Percentiles rank a stretch among this genome's conserved stretches.
phyloP scores from a whole-genome alignment of 2,329 filamentous ascomycete genomes.

The Monosporascus sp. region DNA sequence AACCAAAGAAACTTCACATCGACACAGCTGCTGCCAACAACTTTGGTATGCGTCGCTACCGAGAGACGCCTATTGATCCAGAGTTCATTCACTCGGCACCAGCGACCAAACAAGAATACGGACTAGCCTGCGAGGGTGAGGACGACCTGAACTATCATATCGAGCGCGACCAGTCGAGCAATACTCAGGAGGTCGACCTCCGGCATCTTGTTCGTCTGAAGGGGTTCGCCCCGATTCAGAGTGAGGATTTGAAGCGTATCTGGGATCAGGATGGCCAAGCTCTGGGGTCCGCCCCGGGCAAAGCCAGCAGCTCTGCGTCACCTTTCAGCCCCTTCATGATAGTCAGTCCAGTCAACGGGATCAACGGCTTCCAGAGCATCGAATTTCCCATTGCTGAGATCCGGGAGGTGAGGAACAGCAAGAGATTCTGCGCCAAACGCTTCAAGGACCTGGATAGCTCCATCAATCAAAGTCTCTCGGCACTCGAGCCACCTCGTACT shows the following conservation, averaged over 20 bases:
- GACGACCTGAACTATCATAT: not conserved
- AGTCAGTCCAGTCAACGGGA: not conserved
- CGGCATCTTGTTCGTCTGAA: too few species aligned
- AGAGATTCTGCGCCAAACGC: slow-evolving; percentile 9
- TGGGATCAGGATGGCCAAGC: not conserved
- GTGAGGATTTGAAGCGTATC: not conserved
- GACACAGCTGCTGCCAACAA: slow-evolving; percentile 10
- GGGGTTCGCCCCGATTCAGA: not conserved
- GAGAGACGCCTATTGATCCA: slow-evolving; percentile 15
- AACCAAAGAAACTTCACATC: slow-evolving; percentile 8
- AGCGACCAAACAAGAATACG: slow-evolving; percentile 19
- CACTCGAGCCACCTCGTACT: slow-evolving; percentile 15
- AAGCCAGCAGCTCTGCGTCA: not conserved
- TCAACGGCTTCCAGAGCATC: not conserved
- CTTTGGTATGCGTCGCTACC: slow-evolving; percentile 10
- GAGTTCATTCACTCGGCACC: slow-evolving; percentile 24
- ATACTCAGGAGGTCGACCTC: too few species aligned
- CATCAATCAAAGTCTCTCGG: slow-evolving; percentile 8
- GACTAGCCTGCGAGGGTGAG: slow-evolving; percentile 3
- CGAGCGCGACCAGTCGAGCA: not conserved
- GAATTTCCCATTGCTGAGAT: slow-evolving; percentile 18
- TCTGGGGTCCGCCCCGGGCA: not conserved
- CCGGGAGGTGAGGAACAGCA: slow-evolving; percentile 10
- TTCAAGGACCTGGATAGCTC: slow-evolving; percentile 9
- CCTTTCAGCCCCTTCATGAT: not conserved